Base-by-base conservation (phyloP, 495 filamentous ascomycete species). In the Pseudevernia furfuracea region DNA sequence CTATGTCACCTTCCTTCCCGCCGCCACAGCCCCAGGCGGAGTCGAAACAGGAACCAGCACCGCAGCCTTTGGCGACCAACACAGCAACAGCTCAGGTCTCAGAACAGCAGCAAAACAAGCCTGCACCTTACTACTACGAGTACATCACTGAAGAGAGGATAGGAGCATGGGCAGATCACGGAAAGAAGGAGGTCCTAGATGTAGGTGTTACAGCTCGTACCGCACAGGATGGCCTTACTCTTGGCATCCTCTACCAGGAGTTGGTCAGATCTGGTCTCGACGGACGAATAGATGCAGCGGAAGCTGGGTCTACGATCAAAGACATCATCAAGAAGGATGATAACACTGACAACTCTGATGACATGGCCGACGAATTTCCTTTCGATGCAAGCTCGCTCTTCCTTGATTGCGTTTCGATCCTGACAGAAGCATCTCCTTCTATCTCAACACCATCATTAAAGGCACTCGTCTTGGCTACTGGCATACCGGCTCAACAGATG, bases 171-270 rank as follows among this genome's bases (percentile, higher is more conserved):
- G 68, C 66, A 28, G 67, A 72, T n/a, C 68, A 66, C 12, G 83
- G 81, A 43, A 79, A 76, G 60, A 69, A 76, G 58, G 74, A 70
- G 3, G 65, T 87, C 15, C 71, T 85, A 19, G 75, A 79, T 12
- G 69, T 69, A 44, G 81, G 84, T 10, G 61, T 70, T 6, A 68
- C 84, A 64, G 86, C 85, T 34, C 82, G 82, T 56, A 74, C 82
- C 37, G 81, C 87, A 66, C 82, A 87, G 66, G 89, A 96, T 71
- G 71, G 82, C 28, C 72, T 85, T 41, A 79, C 80, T 62, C 77
- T 96, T 38, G 82, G 85, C 39, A 82, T 80, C 15, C 77, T 96
- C 30, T 92, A 92, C 67, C 90, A 97, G 73, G 95, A 99, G 71
- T 79, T 97, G 32, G 80, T 94, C 28, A 81, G 84, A 53, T 83